Percentiles rank a stretch among this genome's conserved stretches.
Evolutionary conservation across 2,329 filamentous ascomycete species (phyloP).

Genomic region (Epichloe elymi): DNA sequence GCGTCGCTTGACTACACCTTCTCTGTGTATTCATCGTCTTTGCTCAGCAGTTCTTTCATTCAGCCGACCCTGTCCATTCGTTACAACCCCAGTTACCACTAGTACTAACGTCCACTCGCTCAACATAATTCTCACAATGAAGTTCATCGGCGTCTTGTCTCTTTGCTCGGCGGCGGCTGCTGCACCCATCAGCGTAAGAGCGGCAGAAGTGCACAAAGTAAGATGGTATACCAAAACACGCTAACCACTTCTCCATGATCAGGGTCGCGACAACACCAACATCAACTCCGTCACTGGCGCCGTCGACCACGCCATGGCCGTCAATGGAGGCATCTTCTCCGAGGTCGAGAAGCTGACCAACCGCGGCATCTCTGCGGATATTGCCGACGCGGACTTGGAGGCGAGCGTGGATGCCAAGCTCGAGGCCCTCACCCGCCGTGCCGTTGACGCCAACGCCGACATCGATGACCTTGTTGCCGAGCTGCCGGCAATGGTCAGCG

Average conservation of each 20-base stretch:
- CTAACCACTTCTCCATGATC: not conserved
- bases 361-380: no score
- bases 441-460: no score
- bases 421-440: no score
- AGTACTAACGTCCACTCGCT: not conserved
- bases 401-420: no score
- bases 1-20: not conserved
- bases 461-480: no score
- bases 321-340: not conserved
- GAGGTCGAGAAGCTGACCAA: not conserved
- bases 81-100: not conserved
- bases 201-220: no score
- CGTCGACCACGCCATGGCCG: not conserved
- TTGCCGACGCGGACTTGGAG: no score
- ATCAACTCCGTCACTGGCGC: not conserved
- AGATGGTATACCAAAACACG: no score
- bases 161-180: not conserved
- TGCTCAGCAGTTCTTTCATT: not conserved
- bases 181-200: not conserved
- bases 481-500: no score
- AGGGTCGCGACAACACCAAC: not conserved
- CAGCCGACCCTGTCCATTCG: not conserved
- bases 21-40: not conserved
- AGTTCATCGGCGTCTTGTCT: not conserved
- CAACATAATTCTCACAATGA: not conserved